Evolutionary conservation across 306 rosid genomes (phyloP).

Genomic region (Cicer arietinum): DNA sequence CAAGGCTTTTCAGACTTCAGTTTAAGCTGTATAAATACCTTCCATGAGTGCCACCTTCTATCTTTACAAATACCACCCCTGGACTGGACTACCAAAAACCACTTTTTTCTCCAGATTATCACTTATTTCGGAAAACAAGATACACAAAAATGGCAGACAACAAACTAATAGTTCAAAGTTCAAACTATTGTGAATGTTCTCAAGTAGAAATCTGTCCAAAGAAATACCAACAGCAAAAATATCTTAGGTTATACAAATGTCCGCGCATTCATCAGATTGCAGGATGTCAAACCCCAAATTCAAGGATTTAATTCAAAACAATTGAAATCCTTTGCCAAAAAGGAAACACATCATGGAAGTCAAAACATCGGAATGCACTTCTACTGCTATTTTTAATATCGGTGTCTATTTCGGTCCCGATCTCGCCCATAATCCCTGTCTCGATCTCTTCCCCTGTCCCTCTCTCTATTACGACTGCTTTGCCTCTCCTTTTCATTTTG

Average conservation of each 20-base stretch:
- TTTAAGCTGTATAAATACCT: too few species aligned
- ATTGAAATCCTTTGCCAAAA: constrained; percentile 37
- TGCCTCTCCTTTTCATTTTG: constrained; percentile 70
- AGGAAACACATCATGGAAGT: constrained; percentile 31
- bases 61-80: too few species aligned
- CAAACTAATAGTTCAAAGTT: constrained; percentile 18
- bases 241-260: constrained; percentile 32
- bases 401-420: constrained; percentile 69
- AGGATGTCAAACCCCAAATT: constrained; percentile 35
- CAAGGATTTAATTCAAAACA: constrained; percentile 40
- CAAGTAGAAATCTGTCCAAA: constrained; percentile 23
- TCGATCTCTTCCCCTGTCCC: constrained; percentile 79
- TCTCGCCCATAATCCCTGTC: constrained; percentile 83
- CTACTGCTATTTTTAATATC: constrained; percentile 51
- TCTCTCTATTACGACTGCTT: constrained; percentile 73
- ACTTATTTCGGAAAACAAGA: constrained; percentile 8
- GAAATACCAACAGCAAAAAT: constrained; percentile 31
- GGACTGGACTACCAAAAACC: too few species aligned
- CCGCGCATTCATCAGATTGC: constrained; percentile 43
- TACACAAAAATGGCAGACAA: neutral
- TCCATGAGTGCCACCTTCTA: too few species aligned
- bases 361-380: constrained; percentile 37
- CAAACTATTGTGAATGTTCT: constrained; percentile 34
- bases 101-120: neutral
- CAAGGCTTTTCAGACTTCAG: too few species aligned